Evolutionary conservation across 768 basidiomycete species (phyloP), one percentile per base, ranked within the genome.

Genomic region (Leccinum barrowsii): DNA sequence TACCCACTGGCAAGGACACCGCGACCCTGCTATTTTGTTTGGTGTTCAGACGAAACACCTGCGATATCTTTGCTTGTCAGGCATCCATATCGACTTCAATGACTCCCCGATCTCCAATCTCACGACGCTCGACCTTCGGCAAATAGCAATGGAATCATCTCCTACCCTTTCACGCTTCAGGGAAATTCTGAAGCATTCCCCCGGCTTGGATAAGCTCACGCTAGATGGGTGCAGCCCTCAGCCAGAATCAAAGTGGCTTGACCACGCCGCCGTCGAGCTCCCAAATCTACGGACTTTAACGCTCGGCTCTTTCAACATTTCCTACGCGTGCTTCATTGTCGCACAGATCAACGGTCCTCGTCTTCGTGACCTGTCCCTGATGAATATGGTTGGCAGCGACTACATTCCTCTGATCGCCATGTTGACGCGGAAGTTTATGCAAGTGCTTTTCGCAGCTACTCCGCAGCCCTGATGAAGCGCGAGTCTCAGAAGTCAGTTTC

Each of bases 391-490:
- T 13, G 81, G 80, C 26, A 71, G 76, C 22, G 80, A 87, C 65
- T 85, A 85, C 64, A 66, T 75, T 2, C 74, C 75, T 4, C 65
- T 89, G 52, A 78, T 83, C 64, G 62, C 66, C 19, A 61, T 70
- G 55, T 61, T 90, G 63, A 80, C 77, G 12, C 76, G 74, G 8
- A 74, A 72, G 26, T 85, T 82, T 64, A 80, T 76, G n/a, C 69
- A 80, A 58, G 74, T 89, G 58, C 76, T 24, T 24, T 42, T 56
- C 28, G 1, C 56, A 90, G 88, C 21, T 91, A 90, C 70, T 82
- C 84, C 17, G 87, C 89, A 4, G 83, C 85, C 66, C 73, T 92
- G 67, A 90, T 87, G 74, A 89, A 87, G 66, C 80, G 87, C 32
- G 89, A 90, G 68, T 59, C 81, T 5, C 69, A 83, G 21, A 89